These are phyloP conservation scores for Acanthamoeba rhysodes DNA, from an alignment of 208 protist genomes.

Conservation along the genomic window DNA sequence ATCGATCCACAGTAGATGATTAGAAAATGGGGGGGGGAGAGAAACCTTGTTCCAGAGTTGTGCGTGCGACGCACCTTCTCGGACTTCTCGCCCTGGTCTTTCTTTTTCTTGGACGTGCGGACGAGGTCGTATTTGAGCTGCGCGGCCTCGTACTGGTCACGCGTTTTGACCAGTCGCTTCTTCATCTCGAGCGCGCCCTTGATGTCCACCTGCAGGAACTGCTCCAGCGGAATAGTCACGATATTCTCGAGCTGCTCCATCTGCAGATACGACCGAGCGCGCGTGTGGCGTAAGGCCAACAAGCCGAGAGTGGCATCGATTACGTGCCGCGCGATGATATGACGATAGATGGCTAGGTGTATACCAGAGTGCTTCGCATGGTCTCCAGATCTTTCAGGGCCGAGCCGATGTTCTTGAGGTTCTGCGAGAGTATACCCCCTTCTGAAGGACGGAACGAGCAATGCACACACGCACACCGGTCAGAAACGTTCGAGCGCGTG, in stretches of 20 bases:
- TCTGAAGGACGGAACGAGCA: neutral
- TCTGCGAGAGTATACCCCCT: constrained; percentile 15
- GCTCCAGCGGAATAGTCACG: constrained; percentile 34
- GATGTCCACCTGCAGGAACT: constrained; percentile 55
- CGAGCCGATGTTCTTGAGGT: constrained; percentile 25
- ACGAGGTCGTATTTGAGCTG: constrained; percentile 60
- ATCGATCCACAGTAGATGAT: neutral
- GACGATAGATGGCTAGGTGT: too few relatives aligned
- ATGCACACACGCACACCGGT: neutral
- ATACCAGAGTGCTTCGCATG: constrained; percentile 19
- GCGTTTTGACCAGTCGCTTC: constrained; percentile 45
- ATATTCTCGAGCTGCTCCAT: constrained; percentile 38
- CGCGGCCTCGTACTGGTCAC: constrained; percentile 43
- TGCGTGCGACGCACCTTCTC: constrained; percentile 38
- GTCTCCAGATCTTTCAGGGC: constrained; percentile 43
- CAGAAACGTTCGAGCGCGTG: neutral
- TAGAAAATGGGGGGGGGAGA: neutral
- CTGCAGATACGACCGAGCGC: neutral
- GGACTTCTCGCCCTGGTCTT: neutral
- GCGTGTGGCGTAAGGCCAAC: neutral
- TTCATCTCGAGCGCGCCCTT: constrained; percentile 63
- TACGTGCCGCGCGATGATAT: too few relatives aligned
- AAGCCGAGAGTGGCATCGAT: neutral
- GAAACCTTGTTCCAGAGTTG: neutral
- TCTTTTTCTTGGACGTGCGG: constrained; percentile 50